Evolutionary conservation across 1,139 yeast genomes (phyloP).

Genomic region (Debaryomyces fabryi): DNA sequence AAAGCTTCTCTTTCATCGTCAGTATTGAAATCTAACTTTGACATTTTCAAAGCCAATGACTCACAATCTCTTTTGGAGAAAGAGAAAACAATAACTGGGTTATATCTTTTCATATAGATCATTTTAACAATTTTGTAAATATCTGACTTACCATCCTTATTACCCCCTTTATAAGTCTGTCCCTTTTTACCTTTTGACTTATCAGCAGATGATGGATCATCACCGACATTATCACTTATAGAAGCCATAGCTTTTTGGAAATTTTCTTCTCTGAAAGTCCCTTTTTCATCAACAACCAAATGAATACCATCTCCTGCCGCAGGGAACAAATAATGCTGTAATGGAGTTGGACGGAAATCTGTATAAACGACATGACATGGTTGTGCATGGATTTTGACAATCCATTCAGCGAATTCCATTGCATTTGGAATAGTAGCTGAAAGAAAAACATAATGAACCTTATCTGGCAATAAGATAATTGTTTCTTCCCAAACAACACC

Average conservation of each 20-base stretch:
- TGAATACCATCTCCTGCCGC: constrained; percentile 98
- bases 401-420: constrained; percentile 98
- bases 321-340: constrained; percentile 95
- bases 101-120: constrained; percentile 94
- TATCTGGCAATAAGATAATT: constrained; percentile 90
- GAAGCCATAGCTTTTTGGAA: constrained; percentile 98
- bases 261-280: constrained; percentile 93
- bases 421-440: constrained; percentile 99
- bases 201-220: constrained; percentile 68
- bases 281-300: constrained; percentile 95
- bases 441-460: constrained; percentile 82
- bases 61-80: constrained; percentile 98
- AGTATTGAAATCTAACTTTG: constrained; percentile 88
- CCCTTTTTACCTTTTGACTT: constrained; percentile 72
- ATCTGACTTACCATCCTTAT: constrained; percentile 82
- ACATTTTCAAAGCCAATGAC: constrained; percentile 88
- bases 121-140: constrained; percentile 95
- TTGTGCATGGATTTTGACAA: constrained; percentile 89
- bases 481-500: constrained; percentile 99
- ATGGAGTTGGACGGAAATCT: constrained; percentile 97
- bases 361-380: constrained; percentile 99
- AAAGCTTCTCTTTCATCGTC: constrained; percentile 92
- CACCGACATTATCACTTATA: constrained; percentile 79
- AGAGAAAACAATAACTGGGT: constrained; percentile 97
- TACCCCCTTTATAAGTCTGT: constrained; percentile 88